Evolutionary conservation across 1,284 basidiomycete genomes (phyloP), one percentile per base, ranked within the genome.

Genomic region (Microbotryum saponariae): DNA sequence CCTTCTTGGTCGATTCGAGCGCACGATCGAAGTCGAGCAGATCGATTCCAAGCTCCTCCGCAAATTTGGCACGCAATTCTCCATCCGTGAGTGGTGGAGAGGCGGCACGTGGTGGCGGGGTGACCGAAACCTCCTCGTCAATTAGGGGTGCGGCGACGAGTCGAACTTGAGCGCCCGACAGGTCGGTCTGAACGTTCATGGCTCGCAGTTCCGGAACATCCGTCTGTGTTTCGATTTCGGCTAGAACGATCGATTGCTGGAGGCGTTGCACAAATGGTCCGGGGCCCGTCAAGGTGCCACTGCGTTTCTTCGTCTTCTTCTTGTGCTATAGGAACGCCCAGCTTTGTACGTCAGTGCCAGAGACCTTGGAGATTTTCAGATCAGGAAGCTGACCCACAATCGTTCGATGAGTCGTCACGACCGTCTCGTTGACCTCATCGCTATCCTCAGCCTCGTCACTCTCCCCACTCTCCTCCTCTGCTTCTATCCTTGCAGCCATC

Each of bases 21-120:
- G 85, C 77, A 72, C 84, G 82, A 73, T 90, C 87, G 66, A 91
- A 86, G 45, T 87, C 84, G n/a, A 77, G 71, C 69, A 88, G 87
- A 29, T 85, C 83, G 47, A 89, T 79, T 14, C 87, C 87, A 2
- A 89, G 79, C 71, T 88, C 85, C 44, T 82, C 81, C 74, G 89
- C 88, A 61, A 91, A 77, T 8, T 83, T 80, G 63, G 81, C 82
- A 85, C 88, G 89, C 66, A 62, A 21, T 46, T 63, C 64, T 18
- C 50, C 33, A 29, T 49, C 31, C 7, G 63, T 86, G 85, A 68
- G 84, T 82, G 48, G 80, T 72, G 4, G 81, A 77, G 42, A 86
- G 85, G 56, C 82, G 78, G 12, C 12, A 42, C 16, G 37, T 12
- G 54, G 87, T 74, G 21, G 83, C 8, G 57, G 47, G 8, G 18